These are phyloP conservation scores for Diaporthe sp. DNA, from an alignment of 2,329 filamentous ascomycete genomes.

Conservation along the genomic window DNA sequence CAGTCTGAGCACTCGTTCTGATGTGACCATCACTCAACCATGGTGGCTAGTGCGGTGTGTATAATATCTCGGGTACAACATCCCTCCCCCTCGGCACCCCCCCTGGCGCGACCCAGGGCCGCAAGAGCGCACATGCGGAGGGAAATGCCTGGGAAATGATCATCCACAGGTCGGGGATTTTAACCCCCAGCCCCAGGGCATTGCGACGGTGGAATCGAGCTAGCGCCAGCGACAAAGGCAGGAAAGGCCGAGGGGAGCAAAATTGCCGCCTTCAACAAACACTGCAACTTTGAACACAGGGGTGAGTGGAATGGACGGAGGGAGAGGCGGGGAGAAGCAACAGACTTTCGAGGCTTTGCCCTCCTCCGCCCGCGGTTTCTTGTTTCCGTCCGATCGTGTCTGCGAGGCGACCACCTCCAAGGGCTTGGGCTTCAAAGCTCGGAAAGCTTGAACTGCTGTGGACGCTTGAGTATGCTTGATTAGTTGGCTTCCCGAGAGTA, in stretches of 20 bases:
- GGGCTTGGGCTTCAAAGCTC: slow-evolving; percentile 18
- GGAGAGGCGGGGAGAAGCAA: neutral
- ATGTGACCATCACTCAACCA: slow-evolving; percentile 23
- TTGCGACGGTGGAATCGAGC: neutral
- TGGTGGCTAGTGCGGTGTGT: slow-evolving; percentile 5
- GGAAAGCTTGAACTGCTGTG: slow-evolving; percentile 6
- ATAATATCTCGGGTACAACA: slow-evolving; percentile 5
- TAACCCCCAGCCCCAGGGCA: slow-evolving; percentile 3
- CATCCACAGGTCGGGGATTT: slow-evolving; percentile 14
- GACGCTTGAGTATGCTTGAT: neutral
- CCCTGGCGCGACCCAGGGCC: slow-evolving; percentile 1
- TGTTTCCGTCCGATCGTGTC: slow-evolving; percentile 16
- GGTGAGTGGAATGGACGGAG: neutral
- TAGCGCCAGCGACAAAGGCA: neutral
- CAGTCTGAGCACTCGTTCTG: slow-evolving; percentile 25
- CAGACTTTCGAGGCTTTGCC: neutral
- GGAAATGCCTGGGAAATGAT: neutral
- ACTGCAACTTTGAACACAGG: slow-evolving; percentile 5
- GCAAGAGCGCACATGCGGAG: neutral
- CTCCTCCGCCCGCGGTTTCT: neutral
- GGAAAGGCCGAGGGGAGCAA: neutral
- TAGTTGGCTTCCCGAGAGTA: neutral
- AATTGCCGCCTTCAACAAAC: neutral
- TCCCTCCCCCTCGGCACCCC: neutral
- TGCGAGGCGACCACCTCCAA: neutral